Percentiles rank a stretch among this genome's conserved stretches.
These are phyloP conservation scores for Thelephora ganbajun DNA, from an alignment of 768 basidiomycete genomes.

Conservation along the genomic window DNA sequence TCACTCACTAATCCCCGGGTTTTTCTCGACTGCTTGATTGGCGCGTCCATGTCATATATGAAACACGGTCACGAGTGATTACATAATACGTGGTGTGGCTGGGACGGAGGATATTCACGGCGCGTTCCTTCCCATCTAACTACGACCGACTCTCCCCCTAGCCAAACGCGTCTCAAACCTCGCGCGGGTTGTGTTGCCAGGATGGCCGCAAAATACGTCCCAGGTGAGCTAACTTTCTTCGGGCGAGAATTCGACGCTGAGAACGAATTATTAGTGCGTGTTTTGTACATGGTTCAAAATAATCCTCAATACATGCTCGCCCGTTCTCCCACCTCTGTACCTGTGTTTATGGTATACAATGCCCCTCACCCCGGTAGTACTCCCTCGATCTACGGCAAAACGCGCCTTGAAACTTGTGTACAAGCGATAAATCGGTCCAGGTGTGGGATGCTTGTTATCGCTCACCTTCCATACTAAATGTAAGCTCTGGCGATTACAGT, in stretches of 20 bases:
- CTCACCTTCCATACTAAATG: background rate
- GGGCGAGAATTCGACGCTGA: background rate
- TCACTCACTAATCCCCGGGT: no score
- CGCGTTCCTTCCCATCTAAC: background rate
- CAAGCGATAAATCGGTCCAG: background rate
- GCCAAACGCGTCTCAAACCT: background rate
- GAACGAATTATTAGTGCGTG: background rate
- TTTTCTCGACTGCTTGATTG: background rate
- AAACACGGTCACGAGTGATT: background rate
- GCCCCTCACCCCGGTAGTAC: background rate
- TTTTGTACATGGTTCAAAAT: background rate
- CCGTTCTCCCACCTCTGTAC: background rate
- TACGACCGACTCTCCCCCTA: background rate
- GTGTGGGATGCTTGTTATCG: background rate
- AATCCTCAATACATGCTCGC: background rate
- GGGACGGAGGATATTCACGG: background rate
- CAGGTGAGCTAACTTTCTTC: background rate
- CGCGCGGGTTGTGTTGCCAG: background rate
- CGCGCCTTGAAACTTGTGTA: background rate
- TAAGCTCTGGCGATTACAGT: background rate
- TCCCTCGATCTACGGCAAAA: background rate
- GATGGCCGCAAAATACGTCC: background rate
- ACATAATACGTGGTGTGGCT: background rate
- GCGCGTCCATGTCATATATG: background rate
- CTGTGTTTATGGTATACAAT: background rate